These are phyloP conservation scores for Pholiota adiposa DNA, from an alignment of 1,284 basidiomycete genomes.

Conservation along the genomic window DNA sequence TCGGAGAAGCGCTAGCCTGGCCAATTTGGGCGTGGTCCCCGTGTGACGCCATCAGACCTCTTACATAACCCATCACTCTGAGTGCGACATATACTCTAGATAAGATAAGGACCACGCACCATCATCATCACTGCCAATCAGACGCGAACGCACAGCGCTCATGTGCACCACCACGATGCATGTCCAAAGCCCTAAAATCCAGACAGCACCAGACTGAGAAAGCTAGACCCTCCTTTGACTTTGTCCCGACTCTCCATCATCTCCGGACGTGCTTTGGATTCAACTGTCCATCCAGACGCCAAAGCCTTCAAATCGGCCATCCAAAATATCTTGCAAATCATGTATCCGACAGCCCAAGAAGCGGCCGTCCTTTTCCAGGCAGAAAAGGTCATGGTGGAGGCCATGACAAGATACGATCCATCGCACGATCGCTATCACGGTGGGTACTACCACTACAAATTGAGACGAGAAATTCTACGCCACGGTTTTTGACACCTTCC, in stretches of 20 bases:
- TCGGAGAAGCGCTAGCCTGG: background rate
- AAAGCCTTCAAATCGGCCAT: background rate
- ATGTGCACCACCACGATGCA: background rate
- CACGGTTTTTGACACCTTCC: background rate
- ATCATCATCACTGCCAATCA: background rate
- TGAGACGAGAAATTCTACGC: background rate
- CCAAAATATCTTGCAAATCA: background rate
- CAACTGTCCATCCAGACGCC: background rate
- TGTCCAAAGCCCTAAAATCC: background rate
- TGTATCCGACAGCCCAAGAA: slow-evolving; percentile 46
- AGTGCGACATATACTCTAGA: background rate
- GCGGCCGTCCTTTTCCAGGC: slow-evolving; percentile 56
- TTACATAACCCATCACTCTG: background rate
- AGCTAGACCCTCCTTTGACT: background rate
- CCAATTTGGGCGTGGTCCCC: background rate
- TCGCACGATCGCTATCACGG: slow-evolving; percentile 92
- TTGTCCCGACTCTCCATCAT: background rate
- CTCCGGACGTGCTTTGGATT: background rate
- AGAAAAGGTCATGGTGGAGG: slow-evolving; percentile 73
- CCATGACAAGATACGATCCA: slow-evolving; percentile 86
- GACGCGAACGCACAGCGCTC: too few species aligned
- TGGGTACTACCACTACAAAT: slow-evolving; percentile 34
- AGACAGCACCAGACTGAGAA: background rate
- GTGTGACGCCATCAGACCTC: background rate
- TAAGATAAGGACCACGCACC: background rate